Base-by-base conservation (phyloP, 2,329 filamentous ascomycete species). In the Ceratocystis papillata region DNA sequence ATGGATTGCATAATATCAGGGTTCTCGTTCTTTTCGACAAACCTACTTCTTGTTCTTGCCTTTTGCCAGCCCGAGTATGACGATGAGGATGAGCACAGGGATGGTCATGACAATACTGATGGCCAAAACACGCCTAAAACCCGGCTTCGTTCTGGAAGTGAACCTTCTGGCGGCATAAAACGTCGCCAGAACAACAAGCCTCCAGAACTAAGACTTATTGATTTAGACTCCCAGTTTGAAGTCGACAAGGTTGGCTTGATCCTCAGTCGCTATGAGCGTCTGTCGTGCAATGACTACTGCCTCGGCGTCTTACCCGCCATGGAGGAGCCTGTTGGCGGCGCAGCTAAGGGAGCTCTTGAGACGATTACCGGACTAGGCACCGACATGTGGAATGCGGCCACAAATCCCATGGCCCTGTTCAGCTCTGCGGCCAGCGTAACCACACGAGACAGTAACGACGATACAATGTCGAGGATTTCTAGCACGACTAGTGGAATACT, bases 1-100 rank as follows among this genome's bases (percentile, higher is more conserved):
- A 96, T 94, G 77, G 94, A 99, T 78, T 97, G 94, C 80, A 91
- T 96, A 75, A 90, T 99, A 79, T 96, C 94, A 74, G 94, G 94
- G 72, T 88, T 99, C 76, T 95, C 93, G 70, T 82, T 99, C 76
- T 97, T 96, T 85, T 96, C 91, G 74, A 90, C 90, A 74, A 94
- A 85, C 73, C 81, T 96, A 71, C 82, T 99, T 75, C 83, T 96
- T 72, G 88, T 97, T 72, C 87, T 99, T 77, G 92, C 92, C 73
- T 96, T 95, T 77, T 86, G 91, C 72, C 87, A 87, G 68, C 84
- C 87, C 46, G 88, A 90, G 59, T 80, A 86, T 7, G 82, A 88
- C n/a, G 82, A 86, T 15, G 81, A 86, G 8, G 76, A 81, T 10
- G 44, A 17, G 20, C 41, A 64, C 2, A 41, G 59, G 17, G 15